phyloP scores from a whole-genome alignment of 2,329 filamentous ascomycete genomes.

The Xenoacremonium recifei region DNA sequence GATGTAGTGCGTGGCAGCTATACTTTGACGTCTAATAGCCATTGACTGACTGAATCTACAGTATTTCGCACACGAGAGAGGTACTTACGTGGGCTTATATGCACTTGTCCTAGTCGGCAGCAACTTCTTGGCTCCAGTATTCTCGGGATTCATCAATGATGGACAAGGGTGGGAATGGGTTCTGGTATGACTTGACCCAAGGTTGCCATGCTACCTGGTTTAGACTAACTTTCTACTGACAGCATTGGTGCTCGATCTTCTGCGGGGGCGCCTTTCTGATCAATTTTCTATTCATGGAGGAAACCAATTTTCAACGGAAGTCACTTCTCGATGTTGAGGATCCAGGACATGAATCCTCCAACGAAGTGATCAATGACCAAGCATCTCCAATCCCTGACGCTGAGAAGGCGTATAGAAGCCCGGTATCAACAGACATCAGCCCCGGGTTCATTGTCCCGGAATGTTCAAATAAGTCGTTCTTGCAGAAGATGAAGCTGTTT shows the following conservation, averaged over 20 bases:
- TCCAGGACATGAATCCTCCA: not conserved
- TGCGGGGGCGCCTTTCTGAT: conserved; percentile 46
- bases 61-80: conserved; percentile 44
- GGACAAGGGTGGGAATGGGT: conserved; percentile 48
- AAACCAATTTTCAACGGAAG: conserved; percentile 52
- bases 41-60: too few relatives aligned
- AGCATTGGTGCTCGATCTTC: conserved; percentile 55
- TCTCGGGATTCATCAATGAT: conserved; percentile 49
- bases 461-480: not conserved
- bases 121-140: conserved; percentile 46
- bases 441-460: too few relatives aligned
- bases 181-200: too few relatives aligned
- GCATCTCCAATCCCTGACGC: too few relatives aligned
- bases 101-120: conserved; percentile 41
- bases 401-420: too few relatives aligned
- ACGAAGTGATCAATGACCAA: too few relatives aligned
- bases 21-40: too few relatives aligned
- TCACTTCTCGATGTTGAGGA: conserved; percentile 33
- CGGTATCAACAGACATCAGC: too few relatives aligned
- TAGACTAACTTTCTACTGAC: too few relatives aligned
- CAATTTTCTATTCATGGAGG: conserved; percentile 59
- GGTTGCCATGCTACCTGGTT: too few relatives aligned
- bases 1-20: too few relatives aligned
- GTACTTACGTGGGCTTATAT: conserved; percentile 41
- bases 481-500: not conserved